Evolutionary conservation across 805 yeast genomes (phyloP).

Genomic region (Deakozyma indianensis): DNA sequence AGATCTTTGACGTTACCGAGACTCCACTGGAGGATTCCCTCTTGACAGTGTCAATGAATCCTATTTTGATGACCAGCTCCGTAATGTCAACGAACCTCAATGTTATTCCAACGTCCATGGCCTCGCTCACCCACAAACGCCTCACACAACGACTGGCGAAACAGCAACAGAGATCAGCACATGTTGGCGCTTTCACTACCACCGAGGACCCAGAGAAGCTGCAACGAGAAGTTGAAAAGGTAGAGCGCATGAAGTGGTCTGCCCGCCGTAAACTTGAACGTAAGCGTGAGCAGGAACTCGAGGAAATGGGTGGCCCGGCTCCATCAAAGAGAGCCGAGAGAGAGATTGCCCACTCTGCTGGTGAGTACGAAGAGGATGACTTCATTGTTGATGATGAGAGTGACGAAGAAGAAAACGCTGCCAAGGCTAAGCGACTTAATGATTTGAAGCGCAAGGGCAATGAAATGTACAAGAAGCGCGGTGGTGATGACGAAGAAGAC

Average conservation of each 20-base stretch:
- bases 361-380: conserved; percentile 23
- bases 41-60: conserved; percentile 25
- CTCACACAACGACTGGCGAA: conserved; percentile 37
- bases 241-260: conserved; percentile 22
- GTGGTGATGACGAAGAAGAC: conserved; percentile 5
- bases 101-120: conserved; percentile 83
- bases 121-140: conserved; percentile 66
- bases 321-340: conserved; percentile 9
- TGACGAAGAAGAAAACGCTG: conserved; percentile 18
- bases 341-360: conserved; percentile 10
- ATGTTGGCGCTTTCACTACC: conserved; percentile 23
- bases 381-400: conserved; percentile 23
- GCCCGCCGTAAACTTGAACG: conserved; percentile 28
- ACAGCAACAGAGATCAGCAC: conserved; percentile 16
- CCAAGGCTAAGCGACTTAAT: conserved; percentile 14
- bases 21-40: conserved; percentile 14
- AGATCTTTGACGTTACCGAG: conserved; percentile 72
- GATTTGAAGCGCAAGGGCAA: conserved; percentile 18
- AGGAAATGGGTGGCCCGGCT: conserved; percentile 6
- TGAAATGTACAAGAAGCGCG: conserved; percentile 8
- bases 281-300: conserved; percentile 19
- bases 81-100: conserved; percentile 50
- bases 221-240: conserved; percentile 28
- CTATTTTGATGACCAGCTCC: conserved; percentile 56
- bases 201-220: conserved; percentile 29